phyloP scores from a whole-genome alignment of 805 yeast species.

The Candida palmyrensis region DNA sequence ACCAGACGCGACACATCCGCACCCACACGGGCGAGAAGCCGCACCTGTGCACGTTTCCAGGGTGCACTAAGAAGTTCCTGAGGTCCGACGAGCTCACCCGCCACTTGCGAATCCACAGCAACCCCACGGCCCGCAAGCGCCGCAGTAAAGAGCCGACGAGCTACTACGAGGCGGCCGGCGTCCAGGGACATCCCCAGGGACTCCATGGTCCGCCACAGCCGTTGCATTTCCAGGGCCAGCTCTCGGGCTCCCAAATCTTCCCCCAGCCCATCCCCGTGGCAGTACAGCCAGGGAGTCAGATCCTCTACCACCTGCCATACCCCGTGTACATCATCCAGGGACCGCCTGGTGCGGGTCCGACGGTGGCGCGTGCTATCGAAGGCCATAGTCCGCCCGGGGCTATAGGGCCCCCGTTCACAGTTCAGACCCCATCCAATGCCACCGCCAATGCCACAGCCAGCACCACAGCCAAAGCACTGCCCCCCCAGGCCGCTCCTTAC shows the following conservation, averaged over 20 bases:
- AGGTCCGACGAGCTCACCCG: slow-evolving; percentile 84
- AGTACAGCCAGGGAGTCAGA: slow-evolving; percentile 27
- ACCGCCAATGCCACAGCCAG: too few relatives aligned
- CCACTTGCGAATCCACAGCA: slow-evolving; percentile 75
- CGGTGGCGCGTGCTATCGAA: slow-evolving; percentile 8
- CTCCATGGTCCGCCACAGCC: not conserved
- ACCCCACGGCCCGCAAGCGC: slow-evolving; percentile 43
- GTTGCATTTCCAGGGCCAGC: slow-evolving; percentile 6
- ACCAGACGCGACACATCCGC: slow-evolving; percentile 85
- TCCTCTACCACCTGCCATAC: slow-evolving; percentile 17
- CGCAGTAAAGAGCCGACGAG: slow-evolving; percentile 19
- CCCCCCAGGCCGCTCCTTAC: slow-evolving; percentile 5
- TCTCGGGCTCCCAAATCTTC: slow-evolving; percentile 3
- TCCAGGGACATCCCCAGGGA: too few relatives aligned
- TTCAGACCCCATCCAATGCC: too few relatives aligned
- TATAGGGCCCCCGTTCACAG: too few relatives aligned
- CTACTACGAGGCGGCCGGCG: not conserved
- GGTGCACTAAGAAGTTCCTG: slow-evolving; percentile 76
- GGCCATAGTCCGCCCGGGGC: slow-evolving; percentile 1
- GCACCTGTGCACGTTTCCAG: slow-evolving; percentile 76
- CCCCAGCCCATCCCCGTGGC: slow-evolving; percentile 21
- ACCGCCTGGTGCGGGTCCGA: slow-evolving; percentile 6
- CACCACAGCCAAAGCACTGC: slow-evolving; percentile 6
- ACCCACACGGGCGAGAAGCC: slow-evolving; percentile 95
- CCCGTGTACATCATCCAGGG: slow-evolving; percentile 3